Evolutionary conservation across 495 filamentous ascomycete genomes (phyloP), one percentile per base, ranked within the genome.

Genomic region (Acidiella bohemica): DNA sequence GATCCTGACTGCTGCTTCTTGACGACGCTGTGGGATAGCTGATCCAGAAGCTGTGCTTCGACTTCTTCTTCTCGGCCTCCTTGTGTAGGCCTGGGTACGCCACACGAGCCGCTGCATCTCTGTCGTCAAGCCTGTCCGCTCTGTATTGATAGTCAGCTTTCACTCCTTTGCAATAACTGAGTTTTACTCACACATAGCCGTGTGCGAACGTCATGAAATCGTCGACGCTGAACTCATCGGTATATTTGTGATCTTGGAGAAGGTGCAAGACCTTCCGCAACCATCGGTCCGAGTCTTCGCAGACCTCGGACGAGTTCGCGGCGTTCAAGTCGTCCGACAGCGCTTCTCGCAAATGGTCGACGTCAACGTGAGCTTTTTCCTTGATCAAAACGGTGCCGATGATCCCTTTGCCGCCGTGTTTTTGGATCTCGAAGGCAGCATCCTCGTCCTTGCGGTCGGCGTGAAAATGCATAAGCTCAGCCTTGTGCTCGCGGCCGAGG

Each of bases 121-220:
- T 13, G 8, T 46, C 30, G n/a, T n/a, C n/a, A 16, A 34, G 23
- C 7, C 42, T 25, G 19, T 33, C 40, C 10, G 35, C 42, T 18
- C 32, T 34, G n/a, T n/a, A 18, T 2, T 2, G 12, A 4, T 17
- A 4, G 32, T 34, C 32, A 34, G 32, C 32, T 5, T 34, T 14
- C 8, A 28, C 25, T 28, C 8, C 25, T 28, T 28, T n/a, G n/a
- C n/a, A n/a, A n/a, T n/a, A n/a, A n/a, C 25, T 28, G 14, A 34
- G 13, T 19, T 18, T 34, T 18, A 3, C 32, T 14, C 18, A 34
- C 34, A 40, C 21, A 17, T 47, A 47, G 2, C n/a, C 36, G 18
- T 36, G 20, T 2, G 44, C 44, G 18, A 47, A 47, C 3, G 24
- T 35, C 28, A 47, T 18, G 24, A 47, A 34, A 22, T 41, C 28